Conservation (phyloP, 495 filamentous ascomycete species). For the Penicillium nucicola region DNA sequence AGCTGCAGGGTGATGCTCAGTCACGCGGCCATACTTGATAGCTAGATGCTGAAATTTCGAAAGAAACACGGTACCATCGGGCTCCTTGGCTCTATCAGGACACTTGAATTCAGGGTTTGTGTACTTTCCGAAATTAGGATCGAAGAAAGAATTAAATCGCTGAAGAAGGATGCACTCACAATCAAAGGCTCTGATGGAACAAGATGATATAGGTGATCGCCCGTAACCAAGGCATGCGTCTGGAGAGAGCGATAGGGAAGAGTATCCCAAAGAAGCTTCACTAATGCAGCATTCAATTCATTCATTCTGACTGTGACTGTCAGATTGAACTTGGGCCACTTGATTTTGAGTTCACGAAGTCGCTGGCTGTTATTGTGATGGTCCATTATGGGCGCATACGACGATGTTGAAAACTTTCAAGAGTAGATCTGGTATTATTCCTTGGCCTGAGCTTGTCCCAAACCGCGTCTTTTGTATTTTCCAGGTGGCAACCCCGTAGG, state of each 20-base stretch:
- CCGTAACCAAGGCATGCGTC: conserved; percentile 8
- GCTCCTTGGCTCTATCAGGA: conserved; percentile 4
- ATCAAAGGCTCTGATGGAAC: conserved; percentile 7
- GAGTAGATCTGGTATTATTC: too few species aligned
- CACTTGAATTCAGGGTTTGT: conserved; percentile 2
- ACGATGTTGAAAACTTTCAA: too few species aligned
- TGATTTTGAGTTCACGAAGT: conserved; percentile 1
- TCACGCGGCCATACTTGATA: conserved; percentile 13
- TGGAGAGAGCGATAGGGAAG: conserved; percentile 11
- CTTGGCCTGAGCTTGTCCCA: too few species aligned
- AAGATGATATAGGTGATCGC: conserved; percentile 10
- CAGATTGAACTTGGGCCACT: not conserved
- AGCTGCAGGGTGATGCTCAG: conserved; percentile 9
- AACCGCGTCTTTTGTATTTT: too few species aligned
- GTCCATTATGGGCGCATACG: not conserved
- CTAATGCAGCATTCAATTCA: not conserved
- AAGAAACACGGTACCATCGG: conserved; percentile 13
- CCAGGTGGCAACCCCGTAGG: too few species aligned
- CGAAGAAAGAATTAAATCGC: not conserved
- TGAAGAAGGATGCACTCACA: not conserved
- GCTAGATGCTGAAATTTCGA: conserved; percentile 11
- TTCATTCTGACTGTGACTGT: not conserved
- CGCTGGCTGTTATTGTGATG: not conserved
- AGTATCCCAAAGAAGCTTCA: not conserved
- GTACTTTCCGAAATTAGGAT: conserved; percentile 2